Base-by-base conservation (phyloP, 345 rosid species). In the Alliaria petiolata region DNA sequence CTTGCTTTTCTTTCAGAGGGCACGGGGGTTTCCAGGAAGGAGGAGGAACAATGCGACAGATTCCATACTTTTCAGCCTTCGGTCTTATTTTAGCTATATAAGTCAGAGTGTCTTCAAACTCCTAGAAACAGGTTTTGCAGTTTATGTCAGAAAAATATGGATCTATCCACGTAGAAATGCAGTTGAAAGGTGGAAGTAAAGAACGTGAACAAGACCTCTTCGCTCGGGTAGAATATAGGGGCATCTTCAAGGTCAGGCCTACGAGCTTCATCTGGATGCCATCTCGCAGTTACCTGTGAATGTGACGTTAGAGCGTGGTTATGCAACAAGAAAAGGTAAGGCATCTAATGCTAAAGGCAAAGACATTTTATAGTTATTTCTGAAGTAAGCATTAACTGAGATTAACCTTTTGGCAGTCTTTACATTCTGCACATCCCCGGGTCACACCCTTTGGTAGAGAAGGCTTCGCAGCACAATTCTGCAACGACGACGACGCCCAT, bases 11-110 rank as follows among this genome's bases (percentile, higher is more conserved):
- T 85, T 83, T 85, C 38, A 95, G 84, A 35, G 87, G 92, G 80
- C 96, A 95, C 0, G 97, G 96, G 66, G 99, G 98, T 68, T 83
- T 92, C 99, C 99, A 95, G 62, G 97, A 87, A 58, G 89, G 62
- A 59, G 99, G 98, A 74, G 99, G 99, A 74, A 95, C 96, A 71
- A 95, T 90, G 65, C 98, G 98, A 76, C 99, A 92, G 61, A 95
- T 88, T 72, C 99, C 99, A 85, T 85, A 90, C 47, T 78, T 84
- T 82, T 95, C 99, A 47, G 99, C 99, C 81, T 74, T 68, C 4
- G 83, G 85, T 67, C 96, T 85, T 71, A 92, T 92, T 65, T 86
- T 85, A 73, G 92, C 85, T 69, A 95, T 92, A 62, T 92, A 95
- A 71, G 45, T 90, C 74, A 92, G 75, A 43, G 99, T 82, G 84